Evolutionary conservation across 768 basidiomycete genomes (phyloP), one percentile per base, ranked within the genome.

Genomic region (Boletellus ananiceps): DNA sequence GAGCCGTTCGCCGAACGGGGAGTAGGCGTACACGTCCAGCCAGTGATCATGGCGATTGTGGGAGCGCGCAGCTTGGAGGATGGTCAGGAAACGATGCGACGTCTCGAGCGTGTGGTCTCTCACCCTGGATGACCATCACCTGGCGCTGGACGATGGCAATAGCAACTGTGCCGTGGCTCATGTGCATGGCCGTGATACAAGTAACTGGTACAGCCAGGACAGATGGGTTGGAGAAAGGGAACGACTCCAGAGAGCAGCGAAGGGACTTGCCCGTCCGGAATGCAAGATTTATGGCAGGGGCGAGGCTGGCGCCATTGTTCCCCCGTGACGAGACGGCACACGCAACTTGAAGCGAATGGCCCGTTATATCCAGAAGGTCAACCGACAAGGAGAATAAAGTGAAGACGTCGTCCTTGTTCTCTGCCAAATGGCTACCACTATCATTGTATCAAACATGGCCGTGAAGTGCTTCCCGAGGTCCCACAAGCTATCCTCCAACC

Each of bases 121-220:
- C 57, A 83, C 86, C 79, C 79, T 83, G 81, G 21, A 86, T 80
- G 52, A 88, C 63, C 73, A 78, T 79, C 31, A 88, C 80, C 61
- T 82, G 79, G 57, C 77, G 80, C 55, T 82, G 80, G 40, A 87
- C 82, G 50, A 86, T 60, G 18, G 86, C 86, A 49, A 87, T 77
- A 44, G 84, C 86, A 50, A 86, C 68, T 35, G 78, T 75, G 44
- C 85, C 82, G 61, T 78, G 66, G 56, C 76, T 67, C 73, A 82
- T 62, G 32, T 29, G 29, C 8, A 29, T 9, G 27, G 34, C 39
- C 40, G 34, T 34, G 47, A 19, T 16, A 34, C 29, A 29, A 11
- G 9, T 51, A 37, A 35, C 46, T 46, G 58, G 60, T 61, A 55
- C 57, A 58, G 51, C 4, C 15, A 25, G 32, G 21, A n/a, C 11